Evolutionary conservation across 495 filamentous ascomycete genomes (phyloP).

Genomic region (Aspergillus heteromorphus): DNA sequence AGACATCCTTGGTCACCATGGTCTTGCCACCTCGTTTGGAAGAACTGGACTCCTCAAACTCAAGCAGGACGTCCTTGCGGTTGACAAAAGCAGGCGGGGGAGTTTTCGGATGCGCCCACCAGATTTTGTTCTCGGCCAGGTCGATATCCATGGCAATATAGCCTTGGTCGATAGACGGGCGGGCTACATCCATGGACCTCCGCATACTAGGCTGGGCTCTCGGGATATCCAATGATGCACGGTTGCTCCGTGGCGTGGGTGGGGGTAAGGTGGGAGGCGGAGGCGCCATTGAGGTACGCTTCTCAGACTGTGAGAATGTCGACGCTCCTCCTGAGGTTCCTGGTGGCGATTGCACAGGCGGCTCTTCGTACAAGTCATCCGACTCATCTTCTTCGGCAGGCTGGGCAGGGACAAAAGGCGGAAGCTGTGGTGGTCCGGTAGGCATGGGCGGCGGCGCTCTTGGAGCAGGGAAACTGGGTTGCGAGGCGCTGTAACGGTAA

Average conservation of each 20-base stretch:
- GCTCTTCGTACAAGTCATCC: constrained; percentile 50
- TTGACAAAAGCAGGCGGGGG: constrained; percentile 77
- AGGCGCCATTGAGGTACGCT: constrained; percentile 25
- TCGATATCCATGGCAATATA: constrained; percentile 87
- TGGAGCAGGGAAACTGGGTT: constrained; percentile 30
- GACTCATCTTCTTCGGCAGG: constrained; percentile 34
- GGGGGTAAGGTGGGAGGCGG: constrained; percentile 33
- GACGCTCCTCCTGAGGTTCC: constrained; percentile 38
- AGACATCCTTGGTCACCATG: constrained; percentile 71
- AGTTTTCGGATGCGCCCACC: constrained; percentile 73
- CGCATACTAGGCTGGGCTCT: constrained; percentile 46
- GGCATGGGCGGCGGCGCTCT: constrained; percentile 26
- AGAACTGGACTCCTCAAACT: constrained; percentile 71
- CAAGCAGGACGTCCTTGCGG: constrained; percentile 76
- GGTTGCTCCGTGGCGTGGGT: constrained; percentile 38
- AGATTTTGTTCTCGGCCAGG: constrained; percentile 61
- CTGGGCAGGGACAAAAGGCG: constrained; percentile 23
- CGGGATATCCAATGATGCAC: constrained; percentile 67
- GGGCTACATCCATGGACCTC: constrained; percentile 67
- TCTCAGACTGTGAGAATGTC: constrained; percentile 37
- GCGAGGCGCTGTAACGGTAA: constrained; percentile 57
- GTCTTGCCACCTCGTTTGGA: constrained; percentile 63
- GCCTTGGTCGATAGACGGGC: constrained; percentile 65
- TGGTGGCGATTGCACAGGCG: constrained; percentile 44
- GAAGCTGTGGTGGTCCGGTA: constrained; percentile 12